Evolutionary conservation across 202 grass and related monocot genomes (phyloP).

Genomic region (Setaria viridis): DNA sequence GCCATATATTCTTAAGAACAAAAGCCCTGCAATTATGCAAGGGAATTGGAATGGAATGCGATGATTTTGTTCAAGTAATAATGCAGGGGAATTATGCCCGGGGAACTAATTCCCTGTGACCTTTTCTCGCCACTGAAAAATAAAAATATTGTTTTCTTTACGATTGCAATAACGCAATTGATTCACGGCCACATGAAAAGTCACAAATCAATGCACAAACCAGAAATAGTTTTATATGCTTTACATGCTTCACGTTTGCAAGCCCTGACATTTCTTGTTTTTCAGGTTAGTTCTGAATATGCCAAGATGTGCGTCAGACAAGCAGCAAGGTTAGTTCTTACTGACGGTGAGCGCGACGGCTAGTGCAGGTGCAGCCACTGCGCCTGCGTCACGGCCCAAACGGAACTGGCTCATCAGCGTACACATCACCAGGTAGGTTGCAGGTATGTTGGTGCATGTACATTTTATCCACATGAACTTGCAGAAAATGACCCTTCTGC

Average conservation of each 20-base stretch:
- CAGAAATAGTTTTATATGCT: neutral
- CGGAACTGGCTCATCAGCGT: neutral
- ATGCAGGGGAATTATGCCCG: conserved; percentile 37
- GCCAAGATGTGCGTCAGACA: conserved; percentile 11
- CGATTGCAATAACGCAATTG: neutral
- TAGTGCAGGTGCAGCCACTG: neutral
- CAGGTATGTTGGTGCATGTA: neutral
- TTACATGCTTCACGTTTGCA: neutral
- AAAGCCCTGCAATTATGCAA: conserved; percentile 44
- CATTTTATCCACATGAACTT: neutral
- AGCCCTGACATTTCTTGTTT: neutral
- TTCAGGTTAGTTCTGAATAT: conserved; percentile 26
- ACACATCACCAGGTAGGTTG: conserved; percentile 29
- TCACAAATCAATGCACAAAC: too few relatives aligned
- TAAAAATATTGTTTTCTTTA: neutral
- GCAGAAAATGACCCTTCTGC: neutral
- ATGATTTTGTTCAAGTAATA: conserved; percentile 37
- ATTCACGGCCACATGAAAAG: neutral
- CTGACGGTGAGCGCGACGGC: conserved; percentile 8
- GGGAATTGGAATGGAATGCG: conserved; percentile 47
- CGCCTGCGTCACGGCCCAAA: neutral
- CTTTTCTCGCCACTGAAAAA: neutral
- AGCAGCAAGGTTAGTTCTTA: neutral
- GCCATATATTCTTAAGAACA: conserved; percentile 41
- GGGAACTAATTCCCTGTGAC: conserved; percentile 22